phyloP scores from a whole-genome alignment of 306 rosid species.

The Senna siamea region DNA sequence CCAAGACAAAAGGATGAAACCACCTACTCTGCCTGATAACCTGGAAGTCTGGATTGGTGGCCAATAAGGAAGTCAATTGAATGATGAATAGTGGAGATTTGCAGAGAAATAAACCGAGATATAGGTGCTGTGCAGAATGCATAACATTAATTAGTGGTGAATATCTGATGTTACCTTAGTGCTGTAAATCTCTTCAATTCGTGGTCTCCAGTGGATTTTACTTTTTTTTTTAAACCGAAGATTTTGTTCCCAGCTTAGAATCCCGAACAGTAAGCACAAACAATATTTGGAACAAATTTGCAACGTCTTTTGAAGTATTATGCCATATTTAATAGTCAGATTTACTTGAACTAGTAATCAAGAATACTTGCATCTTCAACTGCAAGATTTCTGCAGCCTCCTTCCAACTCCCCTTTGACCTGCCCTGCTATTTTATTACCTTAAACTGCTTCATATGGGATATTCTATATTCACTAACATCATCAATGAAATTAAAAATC shows the following conservation, averaged over 20 bases:
- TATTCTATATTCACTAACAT: not conserved
- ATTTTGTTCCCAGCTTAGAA: not conserved
- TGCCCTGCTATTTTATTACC: not conserved
- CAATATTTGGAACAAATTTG: not conserved
- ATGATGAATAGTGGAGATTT: conserved; percentile 1
- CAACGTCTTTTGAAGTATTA: not conserved
- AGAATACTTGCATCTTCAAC: not conserved
- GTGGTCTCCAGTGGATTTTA: not conserved
- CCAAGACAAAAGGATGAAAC: not conserved
- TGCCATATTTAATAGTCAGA: not conserved
- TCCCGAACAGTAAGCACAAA: not conserved
- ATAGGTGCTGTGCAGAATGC: not conserved
- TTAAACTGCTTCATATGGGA: not conserved
- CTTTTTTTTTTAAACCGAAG: no score
- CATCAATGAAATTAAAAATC: not conserved
- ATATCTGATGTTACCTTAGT: not conserved
- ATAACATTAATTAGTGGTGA: not conserved
- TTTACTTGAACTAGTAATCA: not conserved
- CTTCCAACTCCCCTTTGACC: not conserved
- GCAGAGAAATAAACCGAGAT: not conserved
- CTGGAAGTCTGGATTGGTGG: not conserved
- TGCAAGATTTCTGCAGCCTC: not conserved
- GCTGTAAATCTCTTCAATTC: not conserved
- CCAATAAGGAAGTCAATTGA: conserved; percentile 9
- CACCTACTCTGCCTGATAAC: not conserved